Evolutionary conservation across 768 basidiomycete genomes (phyloP), one percentile per base, ranked within the genome.

Genomic region (Suillus decipiens): DNA sequence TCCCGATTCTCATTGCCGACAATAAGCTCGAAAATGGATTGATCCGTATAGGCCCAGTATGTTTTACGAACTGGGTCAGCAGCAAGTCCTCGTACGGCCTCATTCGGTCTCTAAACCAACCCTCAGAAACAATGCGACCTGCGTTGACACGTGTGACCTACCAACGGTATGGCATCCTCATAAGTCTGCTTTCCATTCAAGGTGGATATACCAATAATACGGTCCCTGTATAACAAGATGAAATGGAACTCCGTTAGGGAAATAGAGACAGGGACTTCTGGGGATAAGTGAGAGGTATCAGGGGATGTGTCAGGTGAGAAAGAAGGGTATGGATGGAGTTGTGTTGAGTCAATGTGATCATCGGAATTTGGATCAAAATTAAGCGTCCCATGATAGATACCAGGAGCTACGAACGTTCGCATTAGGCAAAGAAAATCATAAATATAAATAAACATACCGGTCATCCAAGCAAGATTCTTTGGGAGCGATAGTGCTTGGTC

Each of bases 221-320:
- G 82, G 70, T 96, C 90, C 47, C 80, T 80, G 77, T 94, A 96
- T 5, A 99, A 79, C 5, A 98, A 75, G 22, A 99, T 77, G 71
- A 95, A 93, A 72, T 99, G 97, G 72, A 92, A 97, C 71, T 96
- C 92, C 0, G 96, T 96, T 61, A 97, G 78, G 11, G 88, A 83
- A 70, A 96, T 86, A 3, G 94, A 92, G 5, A 86, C 66, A 0
- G 96, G 96, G 17, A 83, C 70, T 59, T 86, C 81, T 7, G 69
- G 63, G 4, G 65, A 48, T 2, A 65, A 33, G 2, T 71, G 65
- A 1, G 71, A 64, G 14, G 66, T 47, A n/a, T 64, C 62, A 14
- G 69, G 61, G 6, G 77, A 72, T 6, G 66, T 33, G 76, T 73
- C 60, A 43, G 78, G 66, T 56, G 71, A 68, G 39, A 79, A 66